Conservation (phyloP, 331 rosid genomes). For the Acacia concinna region DNA sequence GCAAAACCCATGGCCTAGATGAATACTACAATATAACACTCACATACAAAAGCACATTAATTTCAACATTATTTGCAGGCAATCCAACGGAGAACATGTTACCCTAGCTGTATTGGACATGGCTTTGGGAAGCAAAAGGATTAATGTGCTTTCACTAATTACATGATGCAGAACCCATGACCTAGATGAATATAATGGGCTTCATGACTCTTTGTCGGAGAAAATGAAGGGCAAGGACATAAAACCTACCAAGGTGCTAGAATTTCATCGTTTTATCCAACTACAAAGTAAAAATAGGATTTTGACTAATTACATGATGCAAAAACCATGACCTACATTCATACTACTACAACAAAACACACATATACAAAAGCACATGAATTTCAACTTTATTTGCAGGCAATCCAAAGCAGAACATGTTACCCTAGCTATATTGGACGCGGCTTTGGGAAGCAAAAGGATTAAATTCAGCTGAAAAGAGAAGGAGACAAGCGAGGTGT, state of each 20-base stretch:
- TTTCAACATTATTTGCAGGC: background rate
- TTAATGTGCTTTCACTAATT: too few relatives aligned
- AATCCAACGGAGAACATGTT: background rate
- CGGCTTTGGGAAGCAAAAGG: background rate
- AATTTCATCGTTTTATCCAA: background rate
- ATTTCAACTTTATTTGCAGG: background rate
- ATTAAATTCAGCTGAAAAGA: slow-evolving; percentile 8
- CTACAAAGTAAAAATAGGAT: background rate
- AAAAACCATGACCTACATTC: background rate
- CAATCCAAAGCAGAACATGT: background rate
- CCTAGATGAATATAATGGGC: too few relatives aligned
- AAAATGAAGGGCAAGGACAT: background rate
- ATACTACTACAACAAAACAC: background rate
- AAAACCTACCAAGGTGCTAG: background rate
- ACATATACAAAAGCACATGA: background rate
- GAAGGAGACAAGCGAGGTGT: slow-evolving; percentile 44
- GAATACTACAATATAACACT: background rate
- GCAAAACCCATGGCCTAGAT: background rate
- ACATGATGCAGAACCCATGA: too few relatives aligned
- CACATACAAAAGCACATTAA: background rate
- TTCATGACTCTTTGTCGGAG: background rate
- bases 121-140: background rate
- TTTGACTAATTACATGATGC: background rate
- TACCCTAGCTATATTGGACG: background rate
- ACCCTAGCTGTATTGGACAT: background rate